Conservation (phyloP, 768 basidiomycete species). For the Russula lepida region DNA sequence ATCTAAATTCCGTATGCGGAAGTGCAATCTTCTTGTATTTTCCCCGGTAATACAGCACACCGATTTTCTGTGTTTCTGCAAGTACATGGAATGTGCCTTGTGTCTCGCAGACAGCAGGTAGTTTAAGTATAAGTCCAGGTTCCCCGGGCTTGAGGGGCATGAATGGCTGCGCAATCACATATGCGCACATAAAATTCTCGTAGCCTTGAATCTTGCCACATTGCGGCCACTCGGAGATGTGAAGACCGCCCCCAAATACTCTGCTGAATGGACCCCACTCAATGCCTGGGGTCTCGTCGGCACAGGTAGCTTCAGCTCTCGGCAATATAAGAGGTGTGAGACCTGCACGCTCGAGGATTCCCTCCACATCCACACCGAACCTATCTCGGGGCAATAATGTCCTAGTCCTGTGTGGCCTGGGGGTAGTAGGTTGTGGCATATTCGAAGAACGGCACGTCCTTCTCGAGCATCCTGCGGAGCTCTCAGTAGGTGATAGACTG, state of each 20-base stretch:
- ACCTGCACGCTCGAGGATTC: background rate
- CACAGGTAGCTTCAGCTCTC: background rate
- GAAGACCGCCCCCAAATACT: background rate
- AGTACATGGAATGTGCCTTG: background rate
- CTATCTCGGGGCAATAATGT: too few species aligned
- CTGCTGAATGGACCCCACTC: background rate
- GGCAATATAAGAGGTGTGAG: background rate
- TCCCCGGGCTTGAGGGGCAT: background rate
- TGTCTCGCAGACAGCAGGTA: background rate
- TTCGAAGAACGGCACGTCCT: too few species aligned
- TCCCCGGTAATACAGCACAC: background rate
- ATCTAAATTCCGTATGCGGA: background rate
- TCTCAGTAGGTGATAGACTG: too few species aligned
- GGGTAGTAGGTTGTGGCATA: too few species aligned
- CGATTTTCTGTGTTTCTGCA: background rate
- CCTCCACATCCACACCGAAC: background rate
- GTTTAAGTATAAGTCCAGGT: background rate
- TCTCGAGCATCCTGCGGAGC: too few species aligned
- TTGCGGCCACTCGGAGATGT: background rate
- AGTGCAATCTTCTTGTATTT: background rate
- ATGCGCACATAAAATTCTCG: background rate
- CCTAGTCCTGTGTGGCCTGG: too few species aligned
- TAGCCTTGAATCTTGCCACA: background rate
- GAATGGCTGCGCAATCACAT: background rate
- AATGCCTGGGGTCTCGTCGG: background rate